Evolutionary conservation across 805 yeast species (phyloP).

Genomic region (Wickerhamomyces subpelliculosus): DNA sequence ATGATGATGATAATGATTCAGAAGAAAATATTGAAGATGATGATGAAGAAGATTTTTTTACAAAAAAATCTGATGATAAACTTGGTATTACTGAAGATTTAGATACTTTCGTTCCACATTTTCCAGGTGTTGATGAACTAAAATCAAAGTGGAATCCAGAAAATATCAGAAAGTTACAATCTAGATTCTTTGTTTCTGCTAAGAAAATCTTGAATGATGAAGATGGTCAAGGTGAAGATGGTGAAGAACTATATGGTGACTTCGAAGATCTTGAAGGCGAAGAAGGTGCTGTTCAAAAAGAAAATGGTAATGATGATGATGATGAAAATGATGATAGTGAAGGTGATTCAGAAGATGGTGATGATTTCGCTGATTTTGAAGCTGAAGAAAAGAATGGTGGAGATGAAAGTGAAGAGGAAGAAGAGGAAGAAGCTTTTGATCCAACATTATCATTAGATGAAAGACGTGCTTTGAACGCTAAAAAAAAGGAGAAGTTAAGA

Average conservation of each 20-base stretch:
- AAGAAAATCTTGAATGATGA: constrained; percentile 28
- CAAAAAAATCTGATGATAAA: constrained; percentile 37
- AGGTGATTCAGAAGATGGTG: constrained; percentile 26
- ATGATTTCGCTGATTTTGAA: constrained; percentile 50
- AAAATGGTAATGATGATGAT: constrained; percentile 4
- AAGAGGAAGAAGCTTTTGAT: constrained; percentile 29
- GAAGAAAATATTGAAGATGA: constrained; percentile 38
- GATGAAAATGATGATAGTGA: constrained; percentile 28
- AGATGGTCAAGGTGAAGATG: constrained; percentile 34
- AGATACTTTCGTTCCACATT: constrained; percentile 27
- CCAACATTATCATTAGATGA: constrained; percentile 53
- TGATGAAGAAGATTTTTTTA: constrained; percentile 48
- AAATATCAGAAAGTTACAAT: constrained; percentile 34
- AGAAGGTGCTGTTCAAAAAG: constrained; percentile 11
- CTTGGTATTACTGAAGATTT: constrained; percentile 26
- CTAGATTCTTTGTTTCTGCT: constrained; percentile 50
- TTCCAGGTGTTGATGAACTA: constrained; percentile 36
- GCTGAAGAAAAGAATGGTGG: constrained; percentile 41
- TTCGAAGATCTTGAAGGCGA: constrained; percentile 44
- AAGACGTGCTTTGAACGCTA: constrained; percentile 75
- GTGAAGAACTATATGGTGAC: constrained; percentile 48
- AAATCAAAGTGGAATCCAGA: constrained; percentile 39
- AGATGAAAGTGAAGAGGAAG: constrained; percentile 33
- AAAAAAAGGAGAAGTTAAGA: constrained; percentile 81
- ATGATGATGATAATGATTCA: constrained; percentile 36